Evolutionary conservation across 1,284 basidiomycete genomes (phyloP), one percentile per base, ranked within the genome.

Genomic region (Leccinum cinnamomeum): DNA sequence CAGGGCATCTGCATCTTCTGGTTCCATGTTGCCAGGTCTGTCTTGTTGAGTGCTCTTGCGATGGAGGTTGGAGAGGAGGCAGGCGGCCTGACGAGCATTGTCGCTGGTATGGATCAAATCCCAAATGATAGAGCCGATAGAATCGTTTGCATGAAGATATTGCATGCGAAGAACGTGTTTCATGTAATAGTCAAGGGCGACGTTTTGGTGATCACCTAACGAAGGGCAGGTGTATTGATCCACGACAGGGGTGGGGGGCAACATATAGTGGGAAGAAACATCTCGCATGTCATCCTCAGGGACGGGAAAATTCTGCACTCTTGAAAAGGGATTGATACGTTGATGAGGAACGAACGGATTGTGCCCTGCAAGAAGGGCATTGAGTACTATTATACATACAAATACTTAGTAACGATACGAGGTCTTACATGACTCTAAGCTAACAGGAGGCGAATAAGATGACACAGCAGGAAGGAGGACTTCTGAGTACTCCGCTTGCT

Each of bases 301-400:
- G 33, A 68, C 2, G 16, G 2, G 2, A 18, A 46, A 30, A 60
- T 12, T 59, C 63, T 72, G 68, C 61, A 23, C 65, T 60, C 56
- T 62, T 60, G 73, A 72, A 63, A 76, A 72, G 46, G 67, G 63
- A 66, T 75, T 71, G 63, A 65, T 73, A 53, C 65, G 30, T 33
- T 33, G 35, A 37, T 12, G 73, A 67, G 61, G 74, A 41, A 53
- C 55, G 69, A 54, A 44, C 30, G 66, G 60, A 65, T 65, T 70
- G 59, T 54, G 68, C 82, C 84, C 84, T 85, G 78, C 73, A 81
- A 78, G 77, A 78, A 81, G 79, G 81, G 79, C 77, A 81, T 87
- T 88, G 85, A 89, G 85, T 81, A 86, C 81, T 83, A 84, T 84
- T 82, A 84, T 80, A 84, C 73, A 77, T 76, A 74, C 66, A 77